Evolutionary conservation across 202 grass and related monocot genomes (phyloP).

Genomic region (Setaria viridis): DNA sequence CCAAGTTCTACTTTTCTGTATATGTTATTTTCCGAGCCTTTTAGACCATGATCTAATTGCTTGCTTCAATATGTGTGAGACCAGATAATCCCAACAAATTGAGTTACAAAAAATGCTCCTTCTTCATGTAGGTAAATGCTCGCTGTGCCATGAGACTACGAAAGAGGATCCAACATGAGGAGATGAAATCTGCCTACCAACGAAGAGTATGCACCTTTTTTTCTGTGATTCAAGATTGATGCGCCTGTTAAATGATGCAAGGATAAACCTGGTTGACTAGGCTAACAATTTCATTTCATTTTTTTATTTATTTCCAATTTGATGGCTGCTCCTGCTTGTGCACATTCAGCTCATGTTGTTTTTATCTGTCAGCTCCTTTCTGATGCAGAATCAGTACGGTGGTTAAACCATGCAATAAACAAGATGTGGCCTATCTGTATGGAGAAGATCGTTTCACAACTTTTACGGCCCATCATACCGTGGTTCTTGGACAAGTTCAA

Average conservation of each 20-base stretch:
- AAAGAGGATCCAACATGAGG: slow-evolving; percentile 73
- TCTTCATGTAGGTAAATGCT: slow-evolving; percentile 68
- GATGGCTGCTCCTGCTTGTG: neutral
- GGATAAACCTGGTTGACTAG: slow-evolving; percentile 25
- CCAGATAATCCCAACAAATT: slow-evolving; percentile 31
- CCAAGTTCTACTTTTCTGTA: slow-evolving; percentile 1
- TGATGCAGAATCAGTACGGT: slow-evolving; percentile 87
- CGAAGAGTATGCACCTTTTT: slow-evolving; percentile 61
- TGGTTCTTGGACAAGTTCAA: slow-evolving; percentile 99
- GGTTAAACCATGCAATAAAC: slow-evolving; percentile 90
- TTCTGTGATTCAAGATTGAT: slow-evolving; percentile 35
- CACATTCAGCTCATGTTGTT: slow-evolving; percentile 45
- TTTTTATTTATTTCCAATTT: slow-evolving; percentile 23
- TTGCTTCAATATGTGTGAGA: slow-evolving; percentile 36
- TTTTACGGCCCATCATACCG: slow-evolving; percentile 86
- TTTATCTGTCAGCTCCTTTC: slow-evolving; percentile 83
- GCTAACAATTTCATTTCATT: slow-evolving; percentile 1
- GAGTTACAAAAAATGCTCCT: slow-evolving; percentile 8
- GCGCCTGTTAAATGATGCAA: slow-evolving; percentile 24
- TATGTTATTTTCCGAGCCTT: neutral
- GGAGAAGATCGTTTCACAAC: slow-evolving; percentile 89
- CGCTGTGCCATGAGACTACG: slow-evolving; percentile 66
- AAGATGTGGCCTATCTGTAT: slow-evolving; percentile 99
- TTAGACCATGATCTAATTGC: neutral
- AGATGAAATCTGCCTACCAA: slow-evolving; percentile 84